phyloP scores from a whole-genome alignment of 1,284 basidiomycete species.

The Meripilus lineatus region DNA sequence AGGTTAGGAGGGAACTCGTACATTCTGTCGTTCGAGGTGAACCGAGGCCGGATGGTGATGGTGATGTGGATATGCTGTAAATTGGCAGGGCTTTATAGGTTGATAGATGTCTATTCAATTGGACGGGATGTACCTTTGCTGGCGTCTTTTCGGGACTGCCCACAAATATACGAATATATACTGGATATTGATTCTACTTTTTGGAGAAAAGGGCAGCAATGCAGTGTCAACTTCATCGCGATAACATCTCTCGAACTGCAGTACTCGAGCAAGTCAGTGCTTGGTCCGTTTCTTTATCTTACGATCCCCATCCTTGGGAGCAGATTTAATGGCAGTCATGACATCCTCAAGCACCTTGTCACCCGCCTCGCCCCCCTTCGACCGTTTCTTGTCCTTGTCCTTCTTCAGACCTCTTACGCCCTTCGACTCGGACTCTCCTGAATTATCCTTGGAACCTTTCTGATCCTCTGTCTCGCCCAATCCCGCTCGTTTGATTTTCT shows the following conservation, averaged over 20 bases:
- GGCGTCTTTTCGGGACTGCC: too few species aligned
- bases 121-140: too few species aligned
- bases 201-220: too few species aligned
- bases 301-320: slow-evolving; percentile 32
- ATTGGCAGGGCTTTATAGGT: too few species aligned
- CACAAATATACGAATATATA: too few species aligned
- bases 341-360: slow-evolving; percentile 34
- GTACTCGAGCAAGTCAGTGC: too few species aligned
- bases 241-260: too few species aligned
- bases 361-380: slow-evolving; percentile 12
- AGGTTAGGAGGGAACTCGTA: slow-evolving; percentile 85
- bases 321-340: slow-evolving; percentile 39
- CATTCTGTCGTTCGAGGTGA: slow-evolving; percentile 71
- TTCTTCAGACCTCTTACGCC: slow-evolving; percentile 8
- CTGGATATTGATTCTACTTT: too few species aligned
- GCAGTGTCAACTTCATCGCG: too few species aligned
- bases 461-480: too few species aligned
- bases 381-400: slow-evolving; percentile 12
- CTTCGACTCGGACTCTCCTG: neutral
- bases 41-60: slow-evolving; percentile 50
- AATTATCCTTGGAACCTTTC: slow-evolving; percentile 9
- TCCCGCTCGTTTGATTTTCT: slow-evolving; percentile 50
- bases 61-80: slow-evolving; percentile 26
- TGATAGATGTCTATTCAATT: too few species aligned
- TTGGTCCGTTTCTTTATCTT: slow-evolving; percentile 21